Base-by-base conservation (phyloP, 768 basidiomycete species). In the Mycena indigotica region DNA sequence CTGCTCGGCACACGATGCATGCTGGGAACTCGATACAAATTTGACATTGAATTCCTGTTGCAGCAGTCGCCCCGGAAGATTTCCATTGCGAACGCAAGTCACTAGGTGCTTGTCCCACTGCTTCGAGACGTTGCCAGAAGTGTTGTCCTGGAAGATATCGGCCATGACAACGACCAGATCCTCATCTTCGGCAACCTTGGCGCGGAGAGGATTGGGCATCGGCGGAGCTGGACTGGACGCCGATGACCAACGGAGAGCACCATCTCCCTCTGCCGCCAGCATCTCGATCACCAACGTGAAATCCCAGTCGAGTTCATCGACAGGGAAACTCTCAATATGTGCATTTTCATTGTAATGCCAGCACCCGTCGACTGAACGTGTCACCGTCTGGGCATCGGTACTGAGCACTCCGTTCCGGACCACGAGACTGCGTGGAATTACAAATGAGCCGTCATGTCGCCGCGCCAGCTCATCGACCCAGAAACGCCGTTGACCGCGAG, bases 71-170 rank as follows among this genome's bases (percentile, higher is more conserved):
- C 65, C 57, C 2, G 72, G 73, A 1, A 78, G 28, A 5, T 48
- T 57, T 0, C 52, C 72, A 55, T 77, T 75, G 0, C 66, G 73
- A 50, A 74, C 58, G 21, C 77, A 78, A 0, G 68, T 52, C 0
- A 67, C 60, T 12, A 72, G 67, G 28, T 77, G 72, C 28, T 72
- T 72, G 32, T 77, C 74, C 71, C 73, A 78, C 25, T 75, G 74
- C 35, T 74, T 77, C 3, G 63, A 72, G 2, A 62, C 52, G 29
- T 76, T 76, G 0, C 67, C 75, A 0, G 69, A 77, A 0, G 77
- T 65, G 41, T 77, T 70, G 26, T 77, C 74, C 68, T 45, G 41
- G 41, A 12, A 45, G 21, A 21, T 21, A 21, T 45, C 41, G 29
- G 29, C 38, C 52, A 53, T 53, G 17, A 53, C 39, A 28, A 53